These are phyloP conservation scores for Candida pseudofarinosa DNA, from an alignment of 805 yeast genomes.

Conservation along the genomic window DNA sequence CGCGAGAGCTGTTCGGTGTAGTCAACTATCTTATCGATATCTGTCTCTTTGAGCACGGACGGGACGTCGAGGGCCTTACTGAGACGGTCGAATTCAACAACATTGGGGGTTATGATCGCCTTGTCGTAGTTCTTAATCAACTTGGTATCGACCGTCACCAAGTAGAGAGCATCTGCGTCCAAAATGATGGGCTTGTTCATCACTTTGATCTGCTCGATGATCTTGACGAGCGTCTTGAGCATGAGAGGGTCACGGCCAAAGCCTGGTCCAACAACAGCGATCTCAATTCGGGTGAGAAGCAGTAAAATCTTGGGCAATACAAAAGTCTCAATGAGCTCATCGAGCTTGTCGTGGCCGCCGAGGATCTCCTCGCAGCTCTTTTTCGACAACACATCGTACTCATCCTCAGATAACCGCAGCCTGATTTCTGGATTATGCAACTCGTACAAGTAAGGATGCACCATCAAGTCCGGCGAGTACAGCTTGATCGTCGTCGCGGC, in stretches of 20 bases:
- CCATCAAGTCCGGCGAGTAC: constrained; percentile 93
- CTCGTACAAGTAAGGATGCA: constrained; percentile 81
- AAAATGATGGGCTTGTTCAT: constrained; percentile 67
- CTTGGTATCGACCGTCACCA: constrained; percentile 56
- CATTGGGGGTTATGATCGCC: constrained; percentile 85
- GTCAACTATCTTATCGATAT: constrained; percentile 16
- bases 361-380: constrained; percentile 19
- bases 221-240: constrained; percentile 54
- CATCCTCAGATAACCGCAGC: constrained; percentile 16
- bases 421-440: constrained; percentile 27
- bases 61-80: constrained; percentile 44
- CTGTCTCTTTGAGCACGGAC: constrained; percentile 16
- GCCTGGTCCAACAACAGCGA: constrained; percentile 89
- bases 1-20: constrained; percentile 44
- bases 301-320: constrained; percentile 54
- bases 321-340: constrained; percentile 32
- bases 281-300: constrained; percentile 66
- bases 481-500: constrained; percentile 82
- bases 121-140: constrained; percentile 51
- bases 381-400: constrained; percentile 11
- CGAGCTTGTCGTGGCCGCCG: constrained; percentile 17
- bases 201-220: constrained; percentile 54
- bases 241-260: constrained; percentile 77
- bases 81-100: constrained; percentile 74
- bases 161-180: constrained; percentile 85